A percentile compares a stretch with the other conserved stretches of the same genome.
Evolutionary conservation across 352 stramenopile genomes (phyloP).

Genomic region (Pythium brassicae): DNA sequence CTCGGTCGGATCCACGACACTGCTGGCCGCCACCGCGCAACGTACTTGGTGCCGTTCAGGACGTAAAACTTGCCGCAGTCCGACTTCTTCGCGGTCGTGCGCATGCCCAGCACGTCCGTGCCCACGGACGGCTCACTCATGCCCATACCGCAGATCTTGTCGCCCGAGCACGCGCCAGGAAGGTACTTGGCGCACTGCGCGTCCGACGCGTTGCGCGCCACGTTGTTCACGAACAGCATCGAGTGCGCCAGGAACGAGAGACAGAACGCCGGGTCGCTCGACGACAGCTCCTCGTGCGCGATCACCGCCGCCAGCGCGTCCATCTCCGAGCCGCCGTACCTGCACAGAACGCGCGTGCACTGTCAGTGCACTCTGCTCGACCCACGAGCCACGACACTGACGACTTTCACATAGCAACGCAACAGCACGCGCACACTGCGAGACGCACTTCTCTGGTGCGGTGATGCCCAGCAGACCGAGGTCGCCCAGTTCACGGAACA

Average conservation of each 20-base stretch:
- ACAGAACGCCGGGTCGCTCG: constrained; percentile 97
- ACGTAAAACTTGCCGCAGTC: constrained; percentile 90
- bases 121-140: constrained; percentile 98
- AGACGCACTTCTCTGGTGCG: constrained; percentile 86
- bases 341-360: constrained; percentile 8
- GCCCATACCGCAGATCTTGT: constrained; percentile 97
- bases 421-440: neutral
- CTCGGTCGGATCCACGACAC: too few relatives aligned
- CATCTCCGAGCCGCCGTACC: constrained; percentile 95
- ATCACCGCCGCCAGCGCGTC: constrained; percentile 94
- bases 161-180: constrained; percentile 89
- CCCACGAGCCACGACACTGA: neutral
- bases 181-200: constrained; percentile 88
- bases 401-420: neutral
- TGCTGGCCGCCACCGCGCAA: too few relatives aligned
- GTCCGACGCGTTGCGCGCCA: constrained; percentile 86
- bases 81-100: constrained; percentile 88
- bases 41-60: constrained; percentile 82
- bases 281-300: constrained; percentile 94
- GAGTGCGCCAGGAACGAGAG: constrained; percentile 95
- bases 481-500: constrained; percentile 95
- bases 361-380: neutral
- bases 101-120: constrained; percentile 95
- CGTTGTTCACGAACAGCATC: constrained; percentile 94
- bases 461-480: constrained; percentile 96